Base-by-base conservation (phyloP, 2,329 filamentous ascomycete genomes). In the Diaporthe velutina region DNA sequence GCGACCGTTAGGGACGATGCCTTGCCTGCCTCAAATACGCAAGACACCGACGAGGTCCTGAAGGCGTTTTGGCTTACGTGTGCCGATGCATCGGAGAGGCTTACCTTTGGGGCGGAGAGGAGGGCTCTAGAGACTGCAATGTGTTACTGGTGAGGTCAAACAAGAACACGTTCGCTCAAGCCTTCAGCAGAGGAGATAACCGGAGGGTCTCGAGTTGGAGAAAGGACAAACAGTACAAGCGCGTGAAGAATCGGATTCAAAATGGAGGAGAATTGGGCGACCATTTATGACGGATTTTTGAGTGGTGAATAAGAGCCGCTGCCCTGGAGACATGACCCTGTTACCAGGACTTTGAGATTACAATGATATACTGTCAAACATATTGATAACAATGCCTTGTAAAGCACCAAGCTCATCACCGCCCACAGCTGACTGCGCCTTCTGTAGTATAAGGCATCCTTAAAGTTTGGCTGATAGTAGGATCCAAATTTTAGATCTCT, bases 1-100 rank as follows among this genome's bases (percentile, higher is more conserved):
- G 85, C 84, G 10, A 78, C 79, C 50, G 54, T 75, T 9, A 80
- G 78, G 0, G 80, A 82, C 74, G 83, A 82, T 12, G 73, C 72
- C 5, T 45, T 66, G 4, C 78, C 78, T 4, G 80, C 79, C 38
- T 71, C 66, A 9, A 78, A 76, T 19, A 82, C 80, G 7, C 81
- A 80, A 71, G 81, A 84, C 54, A 73, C 75, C 15, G 82, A 80
- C 78, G 83, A 84, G 77, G 76, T 79, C 33, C 73, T 82, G 12
- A 71, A 78, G 30, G 72, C 78, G 0, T 74, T 73, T 61, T 81
- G 81, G 80, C 72, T 79, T 15, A 71, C 77, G 30, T 74, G 79
- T 13, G 73, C 75, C 9, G 77, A 80, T 22, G 78, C 77, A 19
- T 50, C 67, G 35, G 71, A 45, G 15, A 78, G 74, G 50, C 76